Percentiles rank a stretch among this genome's conserved stretches.
These are phyloP conservation scores for Phaeosphaeriaceae sp. DNA, from an alignment of 2,329 filamentous ascomycete genomes.

Conservation along the genomic window DNA sequence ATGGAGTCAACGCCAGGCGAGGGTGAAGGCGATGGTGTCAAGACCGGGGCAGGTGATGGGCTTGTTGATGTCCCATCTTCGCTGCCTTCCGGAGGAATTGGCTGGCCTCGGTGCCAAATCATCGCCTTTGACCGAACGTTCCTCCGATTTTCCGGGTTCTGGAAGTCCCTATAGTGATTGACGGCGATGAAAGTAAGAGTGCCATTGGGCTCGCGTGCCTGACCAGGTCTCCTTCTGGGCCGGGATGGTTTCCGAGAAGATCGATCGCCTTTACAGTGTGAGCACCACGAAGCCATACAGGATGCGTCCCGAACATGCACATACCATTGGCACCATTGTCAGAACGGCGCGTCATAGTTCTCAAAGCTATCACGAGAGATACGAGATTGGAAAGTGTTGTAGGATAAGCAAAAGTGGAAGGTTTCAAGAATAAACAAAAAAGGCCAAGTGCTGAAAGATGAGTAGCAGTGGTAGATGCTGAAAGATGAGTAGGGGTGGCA, in stretches of 20 bases:
- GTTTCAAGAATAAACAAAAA: no score
- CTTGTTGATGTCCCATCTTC: no score
- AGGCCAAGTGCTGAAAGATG: neutral
- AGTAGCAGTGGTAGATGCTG: neutral
- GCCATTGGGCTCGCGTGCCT: neutral
- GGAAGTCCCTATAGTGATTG: neutral
- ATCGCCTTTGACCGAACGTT: neutral
- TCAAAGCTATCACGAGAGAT: neutral
- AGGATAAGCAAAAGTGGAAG: neutral
- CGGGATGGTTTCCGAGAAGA: neutral
- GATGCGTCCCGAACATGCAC: neutral
- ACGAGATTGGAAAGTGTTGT: no score
- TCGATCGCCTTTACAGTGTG: neutral
- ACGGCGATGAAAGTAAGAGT: neutral
- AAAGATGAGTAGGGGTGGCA: neutral
- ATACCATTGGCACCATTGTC: neutral
- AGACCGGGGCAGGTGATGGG: neutral
- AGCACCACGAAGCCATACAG: neutral
- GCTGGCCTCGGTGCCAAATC: neutral
- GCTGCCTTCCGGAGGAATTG: no score
- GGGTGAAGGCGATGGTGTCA: neutral
- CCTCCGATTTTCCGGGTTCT: neutral
- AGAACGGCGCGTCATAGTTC: neutral
- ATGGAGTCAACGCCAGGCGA: neutral
- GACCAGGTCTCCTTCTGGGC: neutral